Evolutionary conservation across 805 yeast species (phyloP), one percentile per base, ranked within the genome.

Genomic region (Zygosaccharomyces pseudorouxii): DNA sequence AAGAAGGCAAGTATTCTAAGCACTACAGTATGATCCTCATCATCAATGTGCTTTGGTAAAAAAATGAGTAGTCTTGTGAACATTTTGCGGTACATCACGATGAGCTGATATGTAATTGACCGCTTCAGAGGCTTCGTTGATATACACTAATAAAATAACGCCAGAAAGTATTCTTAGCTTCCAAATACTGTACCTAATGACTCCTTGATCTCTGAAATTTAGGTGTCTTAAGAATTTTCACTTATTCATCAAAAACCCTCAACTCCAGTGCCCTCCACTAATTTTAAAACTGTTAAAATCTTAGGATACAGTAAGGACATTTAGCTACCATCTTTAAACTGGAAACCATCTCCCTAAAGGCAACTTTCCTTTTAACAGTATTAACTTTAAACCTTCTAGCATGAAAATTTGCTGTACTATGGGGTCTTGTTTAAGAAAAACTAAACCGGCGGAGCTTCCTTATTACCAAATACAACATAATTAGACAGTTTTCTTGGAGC

Each of bases 321-420:
- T 60, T 92, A 97, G 48, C 76, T 76, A 38, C 89, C 67, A 89
- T 74, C 5, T 95, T 84, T 66, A 89, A 76, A 65, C 89, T 90
- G 38, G 96, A 92, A 6, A 90, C 74, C 22, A 89, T 77, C 59
- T 85, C 85, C 64, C 82, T 83, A 58, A 92, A 63, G 1, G 82
- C 75, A 10, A 70, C 68, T 56, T 76, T 79, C 40, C 64, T 63
- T 53, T 65, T 71, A n/a, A 67, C 47, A 3, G 57, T 62, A 20
- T 63, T 60, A 2, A 68, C 56, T 45, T 65, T 71, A 14, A 68
- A 56, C 56, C 73, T 74, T 60, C 71, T 75, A 50, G 70, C 71
- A 23, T 71, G 71, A 5, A 61, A 53, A 31, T 54, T 58, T 27
- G n/a, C n/a, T 29, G 29, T 27, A 11, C n/a, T 11, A 3, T 29